These are phyloP conservation scores for Gossypium thurberi DNA, from an alignment of 345 rosid genomes.

Conservation along the genomic window DNA sequence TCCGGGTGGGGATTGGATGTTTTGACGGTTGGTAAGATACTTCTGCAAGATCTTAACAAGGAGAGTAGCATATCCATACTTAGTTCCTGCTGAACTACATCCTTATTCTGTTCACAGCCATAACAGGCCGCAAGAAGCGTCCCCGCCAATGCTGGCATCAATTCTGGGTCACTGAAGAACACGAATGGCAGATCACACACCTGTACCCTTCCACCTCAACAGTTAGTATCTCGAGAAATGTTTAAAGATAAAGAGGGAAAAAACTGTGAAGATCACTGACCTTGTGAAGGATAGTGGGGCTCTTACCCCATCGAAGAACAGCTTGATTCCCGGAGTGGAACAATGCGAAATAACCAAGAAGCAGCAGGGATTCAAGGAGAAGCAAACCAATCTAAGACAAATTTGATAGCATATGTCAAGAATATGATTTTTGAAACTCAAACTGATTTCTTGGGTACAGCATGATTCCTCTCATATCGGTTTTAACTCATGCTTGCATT, in stretches of 20 bases:
- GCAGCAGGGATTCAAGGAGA: constrained; percentile 55
- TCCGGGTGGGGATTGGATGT: constrained; percentile 26
- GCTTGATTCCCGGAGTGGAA: constrained; percentile 70
- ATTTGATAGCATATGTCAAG: background rate
- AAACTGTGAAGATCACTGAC: constrained; percentile 25
- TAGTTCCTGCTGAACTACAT: constrained; percentile 60
- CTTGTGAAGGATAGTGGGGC: constrained; percentile 81
- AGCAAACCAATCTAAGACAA: constrained; percentile 51
- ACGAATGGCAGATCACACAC: constrained; percentile 72
- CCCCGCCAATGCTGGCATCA: constrained; percentile 64
- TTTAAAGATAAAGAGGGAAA: background rate
- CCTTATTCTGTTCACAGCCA: constrained; percentile 62
- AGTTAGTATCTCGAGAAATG: constrained; percentile 16
- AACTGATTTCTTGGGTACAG: background rate
- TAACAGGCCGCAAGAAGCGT: constrained; percentile 62
- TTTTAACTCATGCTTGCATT: background rate
- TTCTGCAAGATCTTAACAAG: constrained; percentile 58
- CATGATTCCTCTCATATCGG: background rate
- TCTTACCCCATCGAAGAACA: constrained; percentile 74
- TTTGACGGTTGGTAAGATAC: constrained; percentile 19
- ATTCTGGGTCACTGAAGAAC: constrained; percentile 63
- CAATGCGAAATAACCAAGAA: constrained; percentile 62
- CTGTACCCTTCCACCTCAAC: constrained; percentile 32
- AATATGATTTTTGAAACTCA: background rate
- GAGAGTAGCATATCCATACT: constrained; percentile 67